phyloP scores from a whole-genome alignment of 768 basidiomycete species.

The Pleurotus giganteus region DNA sequence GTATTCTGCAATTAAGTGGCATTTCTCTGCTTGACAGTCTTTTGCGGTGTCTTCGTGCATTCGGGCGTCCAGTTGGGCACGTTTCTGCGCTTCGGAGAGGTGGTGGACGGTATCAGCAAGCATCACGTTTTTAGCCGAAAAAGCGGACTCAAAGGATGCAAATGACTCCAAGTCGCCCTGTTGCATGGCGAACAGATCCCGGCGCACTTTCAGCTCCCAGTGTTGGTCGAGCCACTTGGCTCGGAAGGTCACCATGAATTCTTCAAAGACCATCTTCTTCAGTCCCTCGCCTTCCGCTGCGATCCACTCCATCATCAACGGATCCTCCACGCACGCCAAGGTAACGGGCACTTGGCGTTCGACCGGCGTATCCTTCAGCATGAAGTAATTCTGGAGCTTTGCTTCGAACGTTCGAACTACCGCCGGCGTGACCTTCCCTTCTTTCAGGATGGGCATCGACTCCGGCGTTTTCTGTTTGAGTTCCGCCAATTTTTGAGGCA shows the following conservation, averaged over 20 bases:
- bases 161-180: slow-evolving; percentile 7
- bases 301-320: slow-evolving; percentile 10
- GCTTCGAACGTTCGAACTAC: slow-evolving; percentile 6
- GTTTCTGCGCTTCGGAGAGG: neutral
- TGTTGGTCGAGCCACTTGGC: slow-evolving; percentile 12
- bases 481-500: neutral
- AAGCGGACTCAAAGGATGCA: slow-evolving; percentile 13
- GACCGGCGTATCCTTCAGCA: neutral
- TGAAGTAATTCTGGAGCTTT: slow-evolving; percentile 1
- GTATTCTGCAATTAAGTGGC: neutral
- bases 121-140: slow-evolving; percentile 15
- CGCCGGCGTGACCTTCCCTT: slow-evolving; percentile 10
- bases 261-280: slow-evolving; percentile 10
- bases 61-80: neutral
- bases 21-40: neutral
- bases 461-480: neutral
- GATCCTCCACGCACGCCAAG: neutral
- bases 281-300: slow-evolving; percentile 7
- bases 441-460: neutral
- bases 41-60: neutral
- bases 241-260: slow-evolving; percentile 12
- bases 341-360: neutral
- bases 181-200: slow-evolving; percentile 4
- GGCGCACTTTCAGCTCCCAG: slow-evolving; percentile 14
- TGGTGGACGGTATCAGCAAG: slow-evolving; percentile 9